These are phyloP conservation scores for Heterococcus sp. DNA, from an alignment of 108 stramenopile species.

Conservation along the genomic window DNA sequence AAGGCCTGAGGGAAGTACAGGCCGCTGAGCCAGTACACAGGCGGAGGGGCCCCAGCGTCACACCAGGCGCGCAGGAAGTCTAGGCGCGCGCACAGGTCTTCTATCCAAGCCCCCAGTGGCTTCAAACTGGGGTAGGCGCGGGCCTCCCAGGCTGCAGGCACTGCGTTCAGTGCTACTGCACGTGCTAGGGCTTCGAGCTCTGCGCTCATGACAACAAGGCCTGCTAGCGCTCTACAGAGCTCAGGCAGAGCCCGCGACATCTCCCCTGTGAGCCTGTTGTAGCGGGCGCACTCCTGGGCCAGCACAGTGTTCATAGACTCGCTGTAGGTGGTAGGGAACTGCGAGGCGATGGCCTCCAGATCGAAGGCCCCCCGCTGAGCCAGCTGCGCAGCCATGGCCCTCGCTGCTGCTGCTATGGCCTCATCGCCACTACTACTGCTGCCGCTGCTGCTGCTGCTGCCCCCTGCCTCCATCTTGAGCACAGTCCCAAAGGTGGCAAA, in stretches of 20 bases:
- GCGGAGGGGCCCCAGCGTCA: slow-evolving; percentile 43
- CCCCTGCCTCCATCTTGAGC: slow-evolving; percentile 45
- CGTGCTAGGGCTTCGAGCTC: slow-evolving; percentile 59
- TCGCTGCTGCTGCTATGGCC: slow-evolving; percentile 28
- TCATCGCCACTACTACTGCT: slow-evolving; percentile 23
- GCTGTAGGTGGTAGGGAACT: slow-evolving; percentile 61
- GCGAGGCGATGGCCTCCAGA: slow-evolving; percentile 51
- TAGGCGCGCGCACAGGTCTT: slow-evolving; percentile 51
- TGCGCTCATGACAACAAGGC: slow-evolving; percentile 63
- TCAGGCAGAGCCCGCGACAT: slow-evolving; percentile 51
- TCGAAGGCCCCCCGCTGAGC: slow-evolving; percentile 35
- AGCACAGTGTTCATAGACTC: slow-evolving; percentile 67
- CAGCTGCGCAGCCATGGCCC: slow-evolving; percentile 38
- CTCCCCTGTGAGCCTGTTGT: slow-evolving; percentile 54
- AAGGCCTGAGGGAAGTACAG: slow-evolving; percentile 66
- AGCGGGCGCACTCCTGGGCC: slow-evolving; percentile 61
- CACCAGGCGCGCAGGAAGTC: slow-evolving; percentile 53
- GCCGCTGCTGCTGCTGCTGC: slow-evolving; percentile 36
- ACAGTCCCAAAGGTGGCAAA: slow-evolving; percentile 52
- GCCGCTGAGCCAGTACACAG: slow-evolving; percentile 60
- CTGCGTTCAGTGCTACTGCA: slow-evolving; percentile 45
- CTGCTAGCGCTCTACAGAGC: slow-evolving; percentile 56
- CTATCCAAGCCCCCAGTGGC: slow-evolving; percentile 54
- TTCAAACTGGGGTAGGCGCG: slow-evolving; percentile 60
- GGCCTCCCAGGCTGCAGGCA: slow-evolving; percentile 57